Percentiles rank a stretch among this genome's conserved stretches.
Conservation (phyloP, 768 basidiomycete species). For the Terana coerulea region DNA sequence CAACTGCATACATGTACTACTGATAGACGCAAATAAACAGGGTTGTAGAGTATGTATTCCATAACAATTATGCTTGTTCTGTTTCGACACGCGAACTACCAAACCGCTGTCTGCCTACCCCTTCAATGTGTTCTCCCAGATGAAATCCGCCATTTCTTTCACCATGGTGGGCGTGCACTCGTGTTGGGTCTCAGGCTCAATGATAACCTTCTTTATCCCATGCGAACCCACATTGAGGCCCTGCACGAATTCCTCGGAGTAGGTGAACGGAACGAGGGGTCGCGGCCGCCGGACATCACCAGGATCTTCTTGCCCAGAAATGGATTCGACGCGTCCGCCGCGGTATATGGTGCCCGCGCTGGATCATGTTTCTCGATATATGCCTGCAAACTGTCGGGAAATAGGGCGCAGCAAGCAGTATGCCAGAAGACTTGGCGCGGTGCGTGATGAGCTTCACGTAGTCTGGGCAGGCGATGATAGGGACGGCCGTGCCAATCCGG, state of each 20-base stretch:
- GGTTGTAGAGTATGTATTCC: not conserved
- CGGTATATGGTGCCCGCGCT: conserved; percentile 37
- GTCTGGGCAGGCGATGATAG: conserved; percentile 71
- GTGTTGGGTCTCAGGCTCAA: conserved; percentile 60
- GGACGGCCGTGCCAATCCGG: conserved; percentile 24
- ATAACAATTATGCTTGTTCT: not conserved
- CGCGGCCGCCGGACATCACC: conserved; percentile 62
- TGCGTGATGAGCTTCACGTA: conserved; percentile 51
- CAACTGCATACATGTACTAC: not conserved
- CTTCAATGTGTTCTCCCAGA: conserved; percentile 19
- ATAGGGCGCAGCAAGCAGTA: conserved; percentile 47
- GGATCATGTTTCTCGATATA: conserved; percentile 48
- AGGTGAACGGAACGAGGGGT: conserved; percentile 67
- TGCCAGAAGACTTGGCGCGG: conserved; percentile 45
- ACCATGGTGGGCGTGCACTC: conserved; percentile 60
- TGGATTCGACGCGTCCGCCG: conserved; percentile 42
- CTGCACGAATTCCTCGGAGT: conserved; percentile 53
- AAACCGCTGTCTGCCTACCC: not conserved
- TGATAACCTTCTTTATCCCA: conserved; percentile 53
- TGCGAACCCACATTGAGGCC: conserved; percentile 45
- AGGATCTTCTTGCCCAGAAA: conserved; percentile 73
- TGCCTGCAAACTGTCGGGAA: conserved; percentile 47
- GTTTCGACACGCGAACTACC: too few relatives aligned
- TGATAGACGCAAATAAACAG: not conserved
- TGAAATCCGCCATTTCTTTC: conserved; percentile 34